Evolutionary conservation across 331 rosid genomes (phyloP), one percentile per base, ranked within the genome.

Genomic region (Phaseolus coccineus): DNA sequence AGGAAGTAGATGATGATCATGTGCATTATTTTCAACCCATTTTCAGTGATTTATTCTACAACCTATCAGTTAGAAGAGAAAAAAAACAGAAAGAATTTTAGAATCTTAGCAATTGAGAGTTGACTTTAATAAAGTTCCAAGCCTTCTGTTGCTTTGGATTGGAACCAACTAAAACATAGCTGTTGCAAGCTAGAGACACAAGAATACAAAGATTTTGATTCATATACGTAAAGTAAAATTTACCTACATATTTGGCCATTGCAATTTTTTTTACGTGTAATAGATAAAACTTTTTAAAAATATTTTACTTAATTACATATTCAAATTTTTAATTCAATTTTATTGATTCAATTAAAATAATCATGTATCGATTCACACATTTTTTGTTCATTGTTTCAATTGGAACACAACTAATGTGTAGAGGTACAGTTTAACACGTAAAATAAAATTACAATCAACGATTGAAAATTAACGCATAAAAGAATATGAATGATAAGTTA

Each of bases 61-160:
- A 16, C 52, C 31, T 11, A 50, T 19, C 0, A 7, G 13, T 47
- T 22, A 66, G 50, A 55, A 9, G 40, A 64, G 53, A 40, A 40
- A 40, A 40, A 7, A 9, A 9, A 42, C 47, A 42, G 47, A 58
- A 51, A 37, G 71, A 80, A 81, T 31, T 64, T 74, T 22, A 67
- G 80, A 74, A 74, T 55, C 84, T 66, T 81, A 57, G 16, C 84
- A 14, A 22, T 58, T 61, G 58, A 35, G 68, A 27, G 48, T 80
- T 72, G 83, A 81, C 73, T 48, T 24, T 12, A 50, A 53, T 31
- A 74, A 68, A 61, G 65, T 81, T 74, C 78, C 47, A 70, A 68
- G 68, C 50, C 28, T 66, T 66, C 30, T 3, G n/a, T 11, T 58
- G 65, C 22, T 61, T 6, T 61, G 24, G 53, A 24, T 67, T 5